These are phyloP conservation scores for Trichoderma simmonsii DNA, from an alignment of 2,329 filamentous ascomycete species.

Conservation along the genomic window DNA sequence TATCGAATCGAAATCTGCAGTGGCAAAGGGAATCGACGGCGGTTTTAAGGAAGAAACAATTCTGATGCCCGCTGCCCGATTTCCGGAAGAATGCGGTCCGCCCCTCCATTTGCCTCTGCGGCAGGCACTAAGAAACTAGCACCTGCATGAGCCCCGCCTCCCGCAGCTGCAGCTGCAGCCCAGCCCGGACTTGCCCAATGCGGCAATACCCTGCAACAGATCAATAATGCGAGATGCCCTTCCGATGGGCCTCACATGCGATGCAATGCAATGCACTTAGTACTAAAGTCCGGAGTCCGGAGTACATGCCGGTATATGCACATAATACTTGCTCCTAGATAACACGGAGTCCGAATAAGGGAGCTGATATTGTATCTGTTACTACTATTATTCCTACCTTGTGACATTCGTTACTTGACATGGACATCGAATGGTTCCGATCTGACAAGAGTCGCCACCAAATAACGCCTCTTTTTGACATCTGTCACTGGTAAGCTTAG, in stretches of 20 bases:
- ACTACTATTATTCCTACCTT: neutral
- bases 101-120: neutral
- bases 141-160: slow-evolving; percentile 22
- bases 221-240: neutral
- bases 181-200: slow-evolving; percentile 24
- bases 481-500: neutral
- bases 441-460: neutral
- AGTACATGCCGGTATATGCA: neutral
- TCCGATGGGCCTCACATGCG: neutral
- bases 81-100: slow-evolving; percentile 21
- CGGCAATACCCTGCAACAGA: slow-evolving; percentile 13
- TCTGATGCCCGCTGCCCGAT: slow-evolving; percentile 9
- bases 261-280: neutral
- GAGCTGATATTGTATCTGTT: neutral
- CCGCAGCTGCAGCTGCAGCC: slow-evolving; percentile 19
- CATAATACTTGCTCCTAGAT: neutral
- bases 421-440: neutral
- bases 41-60: neutral
- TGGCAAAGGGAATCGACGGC: neutral
- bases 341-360: neutral
- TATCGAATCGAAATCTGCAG: neutral
- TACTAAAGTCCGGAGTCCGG: neutral
- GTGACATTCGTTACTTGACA: neutral
- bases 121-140: neutral
- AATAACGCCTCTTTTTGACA: neutral